Evolutionary conservation across 805 yeast genomes (phyloP).

Genomic region (Yarrowia sp.): DNA sequence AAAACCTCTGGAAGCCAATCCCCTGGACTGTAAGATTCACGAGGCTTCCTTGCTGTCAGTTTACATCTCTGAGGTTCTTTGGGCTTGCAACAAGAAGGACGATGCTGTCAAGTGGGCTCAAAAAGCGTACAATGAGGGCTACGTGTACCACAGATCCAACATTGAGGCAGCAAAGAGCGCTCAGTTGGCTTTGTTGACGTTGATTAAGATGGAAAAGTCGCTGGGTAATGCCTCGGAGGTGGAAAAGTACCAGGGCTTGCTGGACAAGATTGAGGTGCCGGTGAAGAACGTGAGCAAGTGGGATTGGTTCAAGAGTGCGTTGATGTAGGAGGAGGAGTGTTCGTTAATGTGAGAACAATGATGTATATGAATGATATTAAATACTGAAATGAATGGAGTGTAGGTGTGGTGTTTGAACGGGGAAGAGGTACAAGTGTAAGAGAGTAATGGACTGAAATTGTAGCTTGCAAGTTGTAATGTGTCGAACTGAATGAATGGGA

Average conservation of each 20-base stretch:
- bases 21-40: constrained; percentile 1
- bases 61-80: constrained; percentile 46
- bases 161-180: constrained; percentile 47
- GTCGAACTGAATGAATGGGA: too few relatives aligned
- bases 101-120: constrained; percentile 47
- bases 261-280: constrained; percentile 25
- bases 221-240: constrained; percentile 37
- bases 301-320: constrained; percentile 30
- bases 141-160: constrained; percentile 42
- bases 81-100: constrained; percentile 43
- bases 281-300: constrained; percentile 2
- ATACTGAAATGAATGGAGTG: too few relatives aligned
- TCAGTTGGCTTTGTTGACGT: constrained; percentile 42
- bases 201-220: constrained; percentile 43
- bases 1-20: constrained; percentile 21
- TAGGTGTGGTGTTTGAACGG: too few relatives aligned
- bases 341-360: too few relatives aligned
- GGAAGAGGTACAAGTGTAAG: too few relatives aligned
- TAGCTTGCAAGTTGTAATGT: too few relatives aligned
- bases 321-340: background rate
- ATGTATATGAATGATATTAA: too few relatives aligned
- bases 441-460: too few relatives aligned
- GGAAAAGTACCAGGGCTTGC: constrained; percentile 13
- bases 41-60: constrained; percentile 18
- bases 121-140: constrained; percentile 43